A percentile compares a stretch with the other conserved stretches of the same genome.
Conservation (phyloP, 306 rosid genomes). For the barrel medic (Medicago truncatula) region DNA sequence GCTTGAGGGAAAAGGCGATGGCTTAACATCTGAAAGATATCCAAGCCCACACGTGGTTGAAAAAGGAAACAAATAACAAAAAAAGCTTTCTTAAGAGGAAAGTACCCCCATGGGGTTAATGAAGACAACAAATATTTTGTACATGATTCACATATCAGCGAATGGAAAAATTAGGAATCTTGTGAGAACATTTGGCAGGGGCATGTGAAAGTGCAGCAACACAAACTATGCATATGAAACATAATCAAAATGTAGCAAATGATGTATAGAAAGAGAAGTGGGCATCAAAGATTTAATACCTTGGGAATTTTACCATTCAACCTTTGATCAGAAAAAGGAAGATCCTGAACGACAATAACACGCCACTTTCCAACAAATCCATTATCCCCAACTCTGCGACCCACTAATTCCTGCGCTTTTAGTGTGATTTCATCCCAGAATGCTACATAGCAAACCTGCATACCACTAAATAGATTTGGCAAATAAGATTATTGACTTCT, state of each 20-base stretch:
- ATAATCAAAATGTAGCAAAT: slow-evolving; percentile 14
- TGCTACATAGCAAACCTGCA: slow-evolving; percentile 94
- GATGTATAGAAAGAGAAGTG: not conserved
- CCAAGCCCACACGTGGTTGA: slow-evolving; percentile 34
- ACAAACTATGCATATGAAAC: slow-evolving; percentile 12
- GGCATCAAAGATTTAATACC: slow-evolving; percentile 50
- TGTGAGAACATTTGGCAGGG: not conserved
- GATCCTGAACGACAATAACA: slow-evolving; percentile 76
- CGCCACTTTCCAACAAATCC: slow-evolving; percentile 93
- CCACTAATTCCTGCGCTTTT: slow-evolving; percentile 67
- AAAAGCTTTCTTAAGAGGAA: not conserved
- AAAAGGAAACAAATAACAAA: slow-evolving; percentile 24
- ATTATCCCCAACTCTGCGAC: slow-evolving; percentile 60
- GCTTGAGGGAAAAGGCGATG: slow-evolving; percentile 95
- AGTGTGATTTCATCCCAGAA: slow-evolving; percentile 98
- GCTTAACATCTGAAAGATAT: slow-evolving; percentile 75
- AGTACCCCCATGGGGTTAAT: slow-evolving; percentile 1
- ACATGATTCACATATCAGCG: not conserved
- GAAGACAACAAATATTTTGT: slow-evolving; percentile 25
- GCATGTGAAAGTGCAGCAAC: slow-evolving; percentile 24
- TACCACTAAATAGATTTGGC: slow-evolving; percentile 48
- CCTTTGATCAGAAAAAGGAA: slow-evolving; percentile 92
- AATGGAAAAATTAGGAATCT: slow-evolving; percentile 14
- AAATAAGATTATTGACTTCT: slow-evolving; percentile 49
- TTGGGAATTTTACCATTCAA: slow-evolving; percentile 97